phyloP scores from a whole-genome alignment of 2,329 filamentous ascomycete species.

The Penicillium occitanis region DNA sequence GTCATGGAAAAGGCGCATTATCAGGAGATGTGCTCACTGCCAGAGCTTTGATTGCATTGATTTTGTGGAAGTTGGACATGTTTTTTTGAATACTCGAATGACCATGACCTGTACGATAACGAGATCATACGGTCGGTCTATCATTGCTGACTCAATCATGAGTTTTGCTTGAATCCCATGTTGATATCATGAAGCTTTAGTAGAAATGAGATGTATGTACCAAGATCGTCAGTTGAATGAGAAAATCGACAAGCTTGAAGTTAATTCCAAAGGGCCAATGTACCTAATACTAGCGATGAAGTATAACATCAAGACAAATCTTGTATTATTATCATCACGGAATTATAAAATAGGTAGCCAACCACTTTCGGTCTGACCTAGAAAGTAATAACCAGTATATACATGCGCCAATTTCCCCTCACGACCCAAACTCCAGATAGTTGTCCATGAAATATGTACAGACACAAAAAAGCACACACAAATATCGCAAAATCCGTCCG shows the following conservation, averaged over 20 bases:
- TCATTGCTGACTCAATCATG: not conserved
- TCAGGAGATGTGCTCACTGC: not conserved
- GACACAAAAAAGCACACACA: not conserved
- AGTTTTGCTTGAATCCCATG: not conserved
- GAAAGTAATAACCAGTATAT: constrained; percentile 4
- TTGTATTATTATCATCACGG: not conserved
- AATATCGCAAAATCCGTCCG: constrained; percentile 1
- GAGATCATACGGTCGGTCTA: not conserved
- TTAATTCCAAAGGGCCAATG: too few relatives aligned
- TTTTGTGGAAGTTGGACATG: not conserved
- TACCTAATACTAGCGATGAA: too few relatives aligned
- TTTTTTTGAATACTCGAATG: not conserved
- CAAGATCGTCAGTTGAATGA: not conserved
- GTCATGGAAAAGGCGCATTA: not conserved
- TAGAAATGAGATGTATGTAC: not conserved
- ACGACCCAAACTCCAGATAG: not conserved
- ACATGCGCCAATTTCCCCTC: constrained; percentile 4
- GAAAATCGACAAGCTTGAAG: too few relatives aligned
- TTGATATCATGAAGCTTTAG: not conserved
- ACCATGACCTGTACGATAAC: not conserved
- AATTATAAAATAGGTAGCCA: not conserved
- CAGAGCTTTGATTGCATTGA: not conserved
- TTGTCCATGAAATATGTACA: constrained; percentile 17
- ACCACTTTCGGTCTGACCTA: not conserved
- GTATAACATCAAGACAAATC: not conserved